phyloP scores from a whole-genome alignment of 768 basidiomycete genomes.

The Mycena vulgaris region DNA sequence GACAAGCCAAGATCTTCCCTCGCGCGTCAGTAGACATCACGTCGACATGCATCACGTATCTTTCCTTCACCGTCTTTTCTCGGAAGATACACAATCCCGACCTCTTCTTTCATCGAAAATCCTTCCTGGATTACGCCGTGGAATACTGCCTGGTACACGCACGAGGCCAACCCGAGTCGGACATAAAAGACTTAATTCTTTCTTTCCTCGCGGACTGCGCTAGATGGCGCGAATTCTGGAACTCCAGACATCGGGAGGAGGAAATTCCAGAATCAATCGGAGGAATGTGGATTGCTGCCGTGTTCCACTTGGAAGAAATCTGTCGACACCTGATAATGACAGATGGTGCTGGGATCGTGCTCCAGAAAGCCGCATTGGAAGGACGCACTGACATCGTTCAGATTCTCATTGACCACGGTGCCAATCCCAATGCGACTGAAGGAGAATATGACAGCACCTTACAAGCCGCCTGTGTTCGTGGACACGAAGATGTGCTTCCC shows the following conservation, averaged over 20 bases:
- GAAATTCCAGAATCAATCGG: neutral
- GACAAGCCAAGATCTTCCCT: neutral
- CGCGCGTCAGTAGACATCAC: neutral
- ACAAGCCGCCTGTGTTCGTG: no score
- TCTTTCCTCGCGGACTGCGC: neutral
- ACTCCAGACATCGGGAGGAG: neutral
- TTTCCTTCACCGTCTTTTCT: neutral
- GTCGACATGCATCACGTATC: neutral
- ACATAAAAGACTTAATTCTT: neutral
- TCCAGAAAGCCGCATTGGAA: neutral
- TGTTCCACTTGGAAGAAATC: neutral
- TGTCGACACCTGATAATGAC: neutral
- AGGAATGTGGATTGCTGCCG: neutral
- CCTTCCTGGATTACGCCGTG: neutral
- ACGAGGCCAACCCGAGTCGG: neutral
- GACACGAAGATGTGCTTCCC: no score
- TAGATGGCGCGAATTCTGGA: constrained; percentile 1
- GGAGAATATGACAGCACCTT: neutral
- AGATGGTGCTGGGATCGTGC: neutral
- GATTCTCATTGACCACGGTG: neutral
- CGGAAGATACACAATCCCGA: neutral
- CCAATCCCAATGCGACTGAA: neutral
- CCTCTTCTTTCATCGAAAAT: neutral
- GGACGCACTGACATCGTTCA: neutral
- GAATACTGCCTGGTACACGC: neutral